Base-by-base conservation (phyloP, 306 rosid species). In the Cicer judaicum region DNA sequence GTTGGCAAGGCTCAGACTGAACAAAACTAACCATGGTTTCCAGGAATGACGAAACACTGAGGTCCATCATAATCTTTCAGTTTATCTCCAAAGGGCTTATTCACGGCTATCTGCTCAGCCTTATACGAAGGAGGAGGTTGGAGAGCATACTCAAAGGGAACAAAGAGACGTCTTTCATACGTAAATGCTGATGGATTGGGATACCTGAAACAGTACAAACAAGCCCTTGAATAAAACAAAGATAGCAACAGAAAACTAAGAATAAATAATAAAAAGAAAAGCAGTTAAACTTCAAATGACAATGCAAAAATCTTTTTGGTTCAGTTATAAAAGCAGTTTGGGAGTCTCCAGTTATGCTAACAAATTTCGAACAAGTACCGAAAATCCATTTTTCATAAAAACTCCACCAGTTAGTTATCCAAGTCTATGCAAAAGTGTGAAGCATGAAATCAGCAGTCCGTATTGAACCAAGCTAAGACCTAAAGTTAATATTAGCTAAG, bases 111-210 rank as follows among this genome's bases (percentile, higher is more conserved):
- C 44, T 85, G 93, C 73, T 86, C 95, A 72, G 79, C 75, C 82
- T 92, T 90, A 83, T 91, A 88, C 84, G 91, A 92, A 47, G 89
- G 52, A 84, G 97, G 97, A 24, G 96, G 97, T 85, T 94, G 91
- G 74, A 94, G 95, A 74, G 97, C 99, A 87, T 87, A 85, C 83
- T 94, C 99, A 73, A 94, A 94, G 62, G 99, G 97, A 84, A 88
- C 78, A 77, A 94, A 94, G 13, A 94, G 83, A 48, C 99, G 97
- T 74, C 85, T 86, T 81, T 94, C 92, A 85, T 94, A 94, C 47
- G 96, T 88, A 79, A 94, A 94, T 40, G 95, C 80, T 59, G 97
- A 94, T 12, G 95, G 97, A 82, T 94, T 94, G 68, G 97, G 99
- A 85, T 94, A 94, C 81, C 99, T 94, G 63, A 46, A 81, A 49